A percentile compares a stretch with the other conserved stretches of the same genome.
phyloP scores from a whole-genome alignment of 805 yeast genomes.

The Zygoascus bituminiphila region DNA sequence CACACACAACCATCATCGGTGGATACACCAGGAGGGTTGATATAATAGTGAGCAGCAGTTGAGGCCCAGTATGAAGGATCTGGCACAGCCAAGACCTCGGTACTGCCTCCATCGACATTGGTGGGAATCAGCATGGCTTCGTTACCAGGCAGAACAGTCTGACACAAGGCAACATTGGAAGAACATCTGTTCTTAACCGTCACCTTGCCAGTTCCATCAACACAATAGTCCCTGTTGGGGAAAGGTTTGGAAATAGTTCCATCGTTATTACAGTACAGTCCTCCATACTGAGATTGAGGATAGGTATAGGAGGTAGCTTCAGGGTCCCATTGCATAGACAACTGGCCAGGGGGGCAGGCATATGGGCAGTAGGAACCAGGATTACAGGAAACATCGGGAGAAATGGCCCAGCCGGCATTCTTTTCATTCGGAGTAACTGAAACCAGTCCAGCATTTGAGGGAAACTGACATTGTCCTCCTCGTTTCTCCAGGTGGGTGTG shows the following conservation, averaged over 20 bases:
- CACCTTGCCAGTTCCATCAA: slow-evolving; percentile 72
- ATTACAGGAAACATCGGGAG: slow-evolving; percentile 62
- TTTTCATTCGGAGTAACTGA: slow-evolving; percentile 48
- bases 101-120: slow-evolving; percentile 40
- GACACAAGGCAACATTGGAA: slow-evolving; percentile 71
- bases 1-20: slow-evolving; percentile 87
- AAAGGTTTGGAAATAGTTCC: slow-evolving; percentile 62
- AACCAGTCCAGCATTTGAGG: slow-evolving; percentile 58
- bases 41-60: slow-evolving; percentile 87
- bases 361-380: slow-evolving; percentile 83
- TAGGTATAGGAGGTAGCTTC: slow-evolving; percentile 60
- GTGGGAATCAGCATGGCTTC: slow-evolving; percentile 94
- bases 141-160: slow-evolving; percentile 88
- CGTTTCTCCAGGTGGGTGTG: slow-evolving; percentile 9
- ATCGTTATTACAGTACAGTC: slow-evolving; percentile 63
- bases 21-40: slow-evolving; percentile 91
- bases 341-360: slow-evolving; percentile 83
- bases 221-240: slow-evolving; percentile 53
- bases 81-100: slow-evolving; percentile 70
- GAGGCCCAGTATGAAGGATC: slow-evolving; percentile 69
- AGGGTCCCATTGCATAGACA: slow-evolving; percentile 87
- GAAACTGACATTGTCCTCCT: slow-evolving; percentile 49
- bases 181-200: slow-evolving; percentile 49
- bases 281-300: slow-evolving; percentile 78
- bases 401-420: slow-evolving; percentile 85